phyloP scores from a whole-genome alignment of 2,329 filamentous ascomycete genomes.

The Didymella segeticola region DNA sequence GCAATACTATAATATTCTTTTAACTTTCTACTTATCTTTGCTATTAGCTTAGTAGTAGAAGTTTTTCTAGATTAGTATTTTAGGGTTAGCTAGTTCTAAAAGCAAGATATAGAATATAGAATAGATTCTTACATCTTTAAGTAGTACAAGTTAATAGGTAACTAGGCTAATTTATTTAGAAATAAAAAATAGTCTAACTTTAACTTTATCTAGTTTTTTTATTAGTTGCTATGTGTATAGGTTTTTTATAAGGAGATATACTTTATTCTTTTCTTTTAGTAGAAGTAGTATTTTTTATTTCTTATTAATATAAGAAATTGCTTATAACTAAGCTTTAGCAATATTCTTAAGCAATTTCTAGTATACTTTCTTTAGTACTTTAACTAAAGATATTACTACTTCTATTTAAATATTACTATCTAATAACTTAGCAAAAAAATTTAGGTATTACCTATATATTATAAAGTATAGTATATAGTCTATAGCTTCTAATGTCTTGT shows the following conservation, averaged over 20 bases:
- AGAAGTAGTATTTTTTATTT: neutral
- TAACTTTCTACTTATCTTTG: no score
- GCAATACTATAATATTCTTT: no score
- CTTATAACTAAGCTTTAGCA: neutral
- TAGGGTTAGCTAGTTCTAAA: no score
- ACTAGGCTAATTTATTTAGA: no score
- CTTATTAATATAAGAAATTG: neutral
- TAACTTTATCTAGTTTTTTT: conserved; percentile 1
- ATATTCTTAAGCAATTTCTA: neutral
- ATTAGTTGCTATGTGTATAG: neutral
- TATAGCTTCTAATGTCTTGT: no score
- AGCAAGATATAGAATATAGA: no score
- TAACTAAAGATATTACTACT: neutral
- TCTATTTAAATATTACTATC: no score
- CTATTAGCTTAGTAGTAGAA: no score
- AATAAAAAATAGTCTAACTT: neutral
- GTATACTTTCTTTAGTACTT: neutral
- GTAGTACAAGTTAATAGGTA: no score
- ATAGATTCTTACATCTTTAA: no score
- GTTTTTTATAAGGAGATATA: neutral
- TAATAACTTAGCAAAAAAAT: neutral
- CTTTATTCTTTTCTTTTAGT: neutral
- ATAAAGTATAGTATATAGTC: neutral
- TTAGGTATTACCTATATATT: neutral
- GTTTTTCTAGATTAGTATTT: no score